Percentiles rank a stretch among this genome's conserved stretches.
These are phyloP conservation scores for Agapanthus africanus DNA, from an alignment of 106 monocot species.

Conservation along the genomic window DNA sequence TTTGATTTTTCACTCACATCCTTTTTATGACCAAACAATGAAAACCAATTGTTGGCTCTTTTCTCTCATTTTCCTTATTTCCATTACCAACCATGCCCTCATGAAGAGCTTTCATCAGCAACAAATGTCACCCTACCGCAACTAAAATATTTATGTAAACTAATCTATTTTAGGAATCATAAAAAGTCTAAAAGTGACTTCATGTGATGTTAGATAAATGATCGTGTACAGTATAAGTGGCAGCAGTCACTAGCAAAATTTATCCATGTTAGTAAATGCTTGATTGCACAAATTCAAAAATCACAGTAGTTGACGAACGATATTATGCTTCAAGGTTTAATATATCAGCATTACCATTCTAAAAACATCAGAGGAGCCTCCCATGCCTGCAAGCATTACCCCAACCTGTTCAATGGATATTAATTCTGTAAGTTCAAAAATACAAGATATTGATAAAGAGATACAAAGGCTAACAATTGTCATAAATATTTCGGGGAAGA, in stretches of 20 bases:
- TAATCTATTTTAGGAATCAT: not conserved
- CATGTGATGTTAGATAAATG: not conserved
- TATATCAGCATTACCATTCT: conserved; percentile 57
- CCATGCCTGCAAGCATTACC: conserved; percentile 93
- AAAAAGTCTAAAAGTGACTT: not conserved
- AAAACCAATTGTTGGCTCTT: not conserved
- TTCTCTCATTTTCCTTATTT: not conserved
- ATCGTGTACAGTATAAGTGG: not conserved
- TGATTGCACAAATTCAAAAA: not conserved
- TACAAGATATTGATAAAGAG: not conserved
- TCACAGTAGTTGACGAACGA: not conserved
- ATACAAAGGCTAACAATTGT: too few relatives aligned
- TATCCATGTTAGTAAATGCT: not conserved
- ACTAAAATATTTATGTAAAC: not conserved
- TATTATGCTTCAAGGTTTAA: not conserved
- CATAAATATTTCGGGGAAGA: too few relatives aligned
- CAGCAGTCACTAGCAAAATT: not conserved
- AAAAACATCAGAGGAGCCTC: conserved; percentile 83
- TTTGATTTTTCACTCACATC: not conserved
- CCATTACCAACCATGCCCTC: not conserved
- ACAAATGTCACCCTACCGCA: too few relatives aligned
- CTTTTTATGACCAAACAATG: not conserved
- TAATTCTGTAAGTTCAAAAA: conserved; percentile 1
- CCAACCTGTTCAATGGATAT: conserved; percentile 53
- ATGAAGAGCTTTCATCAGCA: not conserved